Base-by-base conservation (phyloP, 768 basidiomycete species). In the Termitomyces sp. region DNA sequence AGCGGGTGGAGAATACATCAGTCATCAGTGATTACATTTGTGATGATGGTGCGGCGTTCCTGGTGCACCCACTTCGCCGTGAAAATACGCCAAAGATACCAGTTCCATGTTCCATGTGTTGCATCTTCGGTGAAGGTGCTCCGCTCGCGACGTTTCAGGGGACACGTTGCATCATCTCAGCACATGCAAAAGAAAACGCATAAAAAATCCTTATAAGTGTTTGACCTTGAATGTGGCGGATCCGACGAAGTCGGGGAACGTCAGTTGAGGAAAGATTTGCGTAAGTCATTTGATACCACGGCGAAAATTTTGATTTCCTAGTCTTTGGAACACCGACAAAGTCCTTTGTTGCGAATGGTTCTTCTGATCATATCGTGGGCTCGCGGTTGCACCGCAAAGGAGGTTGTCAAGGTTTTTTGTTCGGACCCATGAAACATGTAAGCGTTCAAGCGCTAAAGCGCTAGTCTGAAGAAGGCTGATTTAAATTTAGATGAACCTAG, bases 21-120 rank as follows among this genome's bases (percentile, higher is more conserved):
- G 14, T 20, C 51, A 60, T 56, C 59, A 62, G 16, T 57, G 56
- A 61, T 63, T 29, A 63, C 37, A 59, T 61, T 56, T n/a, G n/a
- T n/a, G 16, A 31, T 59, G 58, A 59, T 59, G 20, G 13, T 20
- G 47, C n/a, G 24, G 39, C 29, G 55, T 59, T 51, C 55, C 59
- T 55, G 37, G 32, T n/a, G 18, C 9, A 39, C 8, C 32, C 53
- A 44, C 31, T 32, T 54, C 18, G 29, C 42, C 20, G 37, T 32
- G n/a, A 41, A 32, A 14, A 42, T 27, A 43, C 29, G 20, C 44
- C 42, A 54, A 55, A 12, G 43, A 27, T 29, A 26, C 22, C 29
- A 44, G 12, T 26, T 42, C 37, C 48, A 27, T 53, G 27, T 5
- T 24, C 16, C 51, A 16, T 22, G 10, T 24, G 24, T 42, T 41